Base-by-base conservation (phyloP, 1,284 basidiomycete genomes). In the Albatrellus sp. region DNA sequence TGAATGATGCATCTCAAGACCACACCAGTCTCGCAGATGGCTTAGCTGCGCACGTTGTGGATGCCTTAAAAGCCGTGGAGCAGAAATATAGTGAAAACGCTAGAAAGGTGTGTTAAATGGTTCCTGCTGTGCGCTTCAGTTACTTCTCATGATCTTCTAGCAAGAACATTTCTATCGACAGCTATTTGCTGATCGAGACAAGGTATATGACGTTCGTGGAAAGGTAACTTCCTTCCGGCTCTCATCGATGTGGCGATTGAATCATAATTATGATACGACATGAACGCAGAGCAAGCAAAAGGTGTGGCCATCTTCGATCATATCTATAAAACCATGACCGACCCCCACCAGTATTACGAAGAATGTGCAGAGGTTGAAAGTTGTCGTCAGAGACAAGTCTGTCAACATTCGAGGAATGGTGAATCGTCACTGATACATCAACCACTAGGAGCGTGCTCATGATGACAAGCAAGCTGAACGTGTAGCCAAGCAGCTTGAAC, bases 381-480 rank as follows among this genome's bases (percentile, higher is more conserved):
- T 17, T 73, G 75, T 53, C 76, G 81, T 37, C 79, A 82, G 64
- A 88, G 87, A 60, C 84, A 88, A 73, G 85, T 35, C 46, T 44
- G 20, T 43, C 45, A 19, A 43, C 28, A 37, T 31, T 28, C 17
- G 28, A 11, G 33, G 1, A 20, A 12, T 35, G n/a, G 35, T 24
- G 24, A 35, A 37, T 44, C 36, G 41, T 36, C n/a, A 28, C 12
- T 37, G 31, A 45, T 48, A 32, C 37, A 41, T 43, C 46, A 40
- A 43, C 42, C 48, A 17, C 30, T 52, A 85, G 82, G 73, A 70
- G 46, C 75, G 79, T 45, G 73, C 75, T 37, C 67, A 69, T 37
- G 82, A 84, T 55, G 86, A 90, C 56, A 75, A 71, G 41, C 85
- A 89, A 50, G 78, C 80, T 17, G 83, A 82, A 43, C 72, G 83